Conservation (phyloP, 2,329 filamentous ascomycete genomes). For the Ascocoryne sarcoides region DNA sequence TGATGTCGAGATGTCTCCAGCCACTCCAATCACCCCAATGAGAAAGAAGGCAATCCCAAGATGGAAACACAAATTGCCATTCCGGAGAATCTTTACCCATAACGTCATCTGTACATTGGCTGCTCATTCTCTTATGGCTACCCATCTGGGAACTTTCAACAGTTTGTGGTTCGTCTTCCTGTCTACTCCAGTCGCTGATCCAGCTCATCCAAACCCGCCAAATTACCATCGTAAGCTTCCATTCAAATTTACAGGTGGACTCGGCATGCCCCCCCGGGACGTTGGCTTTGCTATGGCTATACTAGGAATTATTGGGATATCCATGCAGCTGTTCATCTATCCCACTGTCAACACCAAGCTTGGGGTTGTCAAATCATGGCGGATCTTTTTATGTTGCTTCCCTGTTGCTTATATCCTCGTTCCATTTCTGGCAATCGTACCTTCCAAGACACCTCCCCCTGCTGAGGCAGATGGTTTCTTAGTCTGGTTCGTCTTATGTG, state of each 20-base stretch:
- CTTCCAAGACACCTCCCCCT: slow-evolving; percentile 28
- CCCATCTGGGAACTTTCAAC: slow-evolving; percentile 56
- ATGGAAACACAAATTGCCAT: slow-evolving; percentile 21
- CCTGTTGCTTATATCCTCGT: slow-evolving; percentile 60
- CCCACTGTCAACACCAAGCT: slow-evolving; percentile 55
- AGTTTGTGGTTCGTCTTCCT: slow-evolving; percentile 52
- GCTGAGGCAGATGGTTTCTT: slow-evolving; percentile 21
- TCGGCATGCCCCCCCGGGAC: slow-evolving; percentile 59
- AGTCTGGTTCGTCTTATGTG: slow-evolving; percentile 21
- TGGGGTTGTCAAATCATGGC: slow-evolving; percentile 59
- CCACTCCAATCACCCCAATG: slow-evolving; percentile 8
- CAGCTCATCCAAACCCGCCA: slow-evolving; percentile 47
- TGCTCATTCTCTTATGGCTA: slow-evolving; percentile 58
- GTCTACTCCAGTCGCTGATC: slow-evolving; percentile 44
- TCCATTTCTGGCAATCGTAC: slow-evolving; percentile 62
- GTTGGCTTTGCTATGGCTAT: slow-evolving; percentile 70
- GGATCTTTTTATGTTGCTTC: slow-evolving; percentile 57
- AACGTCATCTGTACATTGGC: slow-evolving; percentile 42
- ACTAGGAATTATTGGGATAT: slow-evolving; percentile 64
- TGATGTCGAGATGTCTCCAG: slow-evolving; percentile 13
- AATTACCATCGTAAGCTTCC: slow-evolving; percentile 30
- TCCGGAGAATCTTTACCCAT: slow-evolving; percentile 27
- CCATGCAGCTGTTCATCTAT: slow-evolving; percentile 62
- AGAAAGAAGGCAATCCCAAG: slow-evolving; percentile 10
- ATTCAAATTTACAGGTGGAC: slow-evolving; percentile 52